Conservation (phyloP, 1,139 yeast genomes). For the Scheffersomyces cryptocercus region DNA sequence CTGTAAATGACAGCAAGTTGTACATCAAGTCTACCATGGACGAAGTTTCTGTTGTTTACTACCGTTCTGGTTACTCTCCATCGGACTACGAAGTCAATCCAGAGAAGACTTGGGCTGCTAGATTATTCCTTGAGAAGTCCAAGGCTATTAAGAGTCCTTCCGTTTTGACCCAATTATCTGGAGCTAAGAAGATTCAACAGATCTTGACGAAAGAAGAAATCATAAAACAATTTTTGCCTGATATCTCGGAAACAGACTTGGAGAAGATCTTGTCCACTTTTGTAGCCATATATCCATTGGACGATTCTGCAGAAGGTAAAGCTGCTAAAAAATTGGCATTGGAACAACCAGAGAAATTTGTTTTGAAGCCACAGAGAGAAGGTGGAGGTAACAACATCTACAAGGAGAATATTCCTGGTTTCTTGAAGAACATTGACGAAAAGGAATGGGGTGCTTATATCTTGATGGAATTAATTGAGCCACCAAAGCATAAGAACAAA, state of each 20-base stretch:
- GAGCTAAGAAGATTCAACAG: constrained; percentile 92
- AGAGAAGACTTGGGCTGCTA: constrained; percentile 69
- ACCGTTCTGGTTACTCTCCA: constrained; percentile 87
- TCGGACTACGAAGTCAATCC: constrained; percentile 59
- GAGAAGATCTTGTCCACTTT: constrained; percentile 58
- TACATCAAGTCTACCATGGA: constrained; percentile 54
- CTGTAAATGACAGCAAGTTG: constrained; percentile 43
- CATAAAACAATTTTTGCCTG: constrained; percentile 49
- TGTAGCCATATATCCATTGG: constrained; percentile 85
- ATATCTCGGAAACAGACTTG: constrained; percentile 23
- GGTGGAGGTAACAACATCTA: constrained; percentile 94
- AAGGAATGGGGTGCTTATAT: constrained; percentile 88
- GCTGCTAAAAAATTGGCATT: constrained; percentile 69
- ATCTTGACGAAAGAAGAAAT: constrained; percentile 60
- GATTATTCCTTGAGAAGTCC: constrained; percentile 70
- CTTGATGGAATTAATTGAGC: constrained; percentile 87
- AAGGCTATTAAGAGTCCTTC: constrained; percentile 91
- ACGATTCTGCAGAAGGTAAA: constrained; percentile 63
- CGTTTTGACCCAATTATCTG: constrained; percentile 82
- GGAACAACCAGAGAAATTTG: constrained; percentile 67
- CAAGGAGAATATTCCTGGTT: constrained; percentile 77
- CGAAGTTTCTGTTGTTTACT: constrained; percentile 87
- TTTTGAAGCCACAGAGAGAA: constrained; percentile 95
- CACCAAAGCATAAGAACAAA: constrained; percentile 66
- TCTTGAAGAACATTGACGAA: constrained; percentile 61